Percentiles rank a stretch among this genome's conserved stretches.
Evolutionary conservation across 1,139 yeast species (phyloP).

Genomic region (Geotrichum europaeum): DNA sequence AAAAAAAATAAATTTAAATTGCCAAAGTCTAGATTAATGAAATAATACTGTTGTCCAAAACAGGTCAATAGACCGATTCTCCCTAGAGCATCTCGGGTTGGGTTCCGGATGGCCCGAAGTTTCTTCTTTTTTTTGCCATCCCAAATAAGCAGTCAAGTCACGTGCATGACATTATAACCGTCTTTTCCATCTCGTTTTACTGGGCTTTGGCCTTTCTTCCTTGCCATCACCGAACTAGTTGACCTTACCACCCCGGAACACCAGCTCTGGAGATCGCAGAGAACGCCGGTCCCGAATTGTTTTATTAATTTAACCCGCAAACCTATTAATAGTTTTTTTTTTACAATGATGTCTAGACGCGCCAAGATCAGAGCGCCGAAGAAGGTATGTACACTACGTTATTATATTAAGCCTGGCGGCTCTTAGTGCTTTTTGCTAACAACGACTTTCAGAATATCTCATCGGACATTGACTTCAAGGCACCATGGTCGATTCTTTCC

Average conservation of each 20-base stretch:
- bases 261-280: neutral
- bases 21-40: no score
- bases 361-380: conserved; percentile 73
- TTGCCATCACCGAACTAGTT: neutral
- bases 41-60: no score
- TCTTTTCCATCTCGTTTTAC: neutral
- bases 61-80: no score
- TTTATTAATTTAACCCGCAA: neutral
- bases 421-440: neutral
- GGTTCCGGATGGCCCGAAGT: no score
- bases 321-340: no score
- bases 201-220: neutral
- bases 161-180: neutral
- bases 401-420: neutral
- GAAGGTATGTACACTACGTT: conserved; percentile 35
- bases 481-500: conserved; percentile 65
- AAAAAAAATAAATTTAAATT: no score
- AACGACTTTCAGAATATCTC: neutral
- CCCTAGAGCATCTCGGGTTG: no score
- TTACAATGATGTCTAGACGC: conserved; percentile 31
- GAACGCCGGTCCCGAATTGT: neutral
- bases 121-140: no score
- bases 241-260: neutral
- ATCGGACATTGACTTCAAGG: conserved; percentile 50
- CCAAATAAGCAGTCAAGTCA: neutral